Conservation (phyloP, 441 rosid species). For the Arabidopsis hybrid region DNA sequence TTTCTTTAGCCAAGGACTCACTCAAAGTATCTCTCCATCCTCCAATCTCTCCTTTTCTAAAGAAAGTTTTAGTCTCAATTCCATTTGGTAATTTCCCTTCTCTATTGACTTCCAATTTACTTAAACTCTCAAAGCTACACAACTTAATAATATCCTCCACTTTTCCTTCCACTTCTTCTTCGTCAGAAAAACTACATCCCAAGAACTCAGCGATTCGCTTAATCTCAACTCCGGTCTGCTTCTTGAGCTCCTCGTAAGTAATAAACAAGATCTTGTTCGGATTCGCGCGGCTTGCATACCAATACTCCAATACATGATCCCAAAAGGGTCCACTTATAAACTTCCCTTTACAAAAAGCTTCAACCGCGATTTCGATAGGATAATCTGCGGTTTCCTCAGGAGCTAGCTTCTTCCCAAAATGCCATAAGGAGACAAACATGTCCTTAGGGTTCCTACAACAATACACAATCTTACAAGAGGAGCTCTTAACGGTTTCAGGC, state of each 20-base stretch:
- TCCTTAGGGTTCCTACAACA: slow-evolving; percentile 78
- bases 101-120: slow-evolving; percentile 42
- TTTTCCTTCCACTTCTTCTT: slow-evolving; percentile 39
- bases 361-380: slow-evolving; percentile 52
- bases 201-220: slow-evolving; percentile 42
- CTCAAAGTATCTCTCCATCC: slow-evolving; percentile 42
- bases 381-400: slow-evolving; percentile 42
- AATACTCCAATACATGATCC: slow-evolving; percentile 61
- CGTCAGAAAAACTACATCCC: slow-evolving; percentile 32
- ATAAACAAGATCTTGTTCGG: slow-evolving; percentile 47
- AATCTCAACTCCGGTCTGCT: slow-evolving; percentile 21
- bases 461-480: slow-evolving; percentile 64
- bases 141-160: slow-evolving; percentile 39
- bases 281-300: slow-evolving; percentile 52
- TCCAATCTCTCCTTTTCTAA: slow-evolving; percentile 43
- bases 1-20: slow-evolving; percentile 23
- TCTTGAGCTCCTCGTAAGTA: slow-evolving; percentile 42
- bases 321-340: slow-evolving; percentile 62
- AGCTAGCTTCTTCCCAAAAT: slow-evolving; percentile 57
- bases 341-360: slow-evolving; percentile 60
- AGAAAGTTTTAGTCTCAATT: slow-evolving; percentile 30
- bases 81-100: slow-evolving; percentile 41
- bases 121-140: slow-evolving; percentile 46
- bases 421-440: slow-evolving; percentile 73
- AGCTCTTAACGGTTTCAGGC: slow-evolving; percentile 49